These are phyloP conservation scores for Candida tammaniensis DNA, from an alignment of 805 yeast species.

Conservation along the genomic window DNA sequence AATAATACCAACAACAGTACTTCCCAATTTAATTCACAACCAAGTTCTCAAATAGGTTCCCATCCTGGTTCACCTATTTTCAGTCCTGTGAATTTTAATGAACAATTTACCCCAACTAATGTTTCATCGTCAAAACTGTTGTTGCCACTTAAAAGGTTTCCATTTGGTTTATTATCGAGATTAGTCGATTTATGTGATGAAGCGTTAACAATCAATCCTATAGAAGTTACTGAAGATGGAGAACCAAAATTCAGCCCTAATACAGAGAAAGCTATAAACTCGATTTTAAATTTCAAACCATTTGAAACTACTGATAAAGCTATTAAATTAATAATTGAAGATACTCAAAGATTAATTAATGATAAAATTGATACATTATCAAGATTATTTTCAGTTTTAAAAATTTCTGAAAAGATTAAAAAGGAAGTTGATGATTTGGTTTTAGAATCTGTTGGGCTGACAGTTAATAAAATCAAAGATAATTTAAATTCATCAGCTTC, in stretches of 20 bases:
- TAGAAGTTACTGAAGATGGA: slow-evolving; percentile 28
- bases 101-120: slow-evolving; percentile 14
- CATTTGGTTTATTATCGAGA: slow-evolving; percentile 57
- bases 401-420: slow-evolving; percentile 73
- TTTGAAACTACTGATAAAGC: slow-evolving; percentile 66
- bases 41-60: not conserved
- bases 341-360: slow-evolving; percentile 59
- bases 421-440: slow-evolving; percentile 75
- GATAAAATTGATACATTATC: slow-evolving; percentile 68
- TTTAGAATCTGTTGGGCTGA: slow-evolving; percentile 57
- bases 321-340: slow-evolving; percentile 57
- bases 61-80: slow-evolving; percentile 3
- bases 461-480: slow-evolving; percentile 54
- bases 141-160: slow-evolving; percentile 44
- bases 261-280: slow-evolving; percentile 54
- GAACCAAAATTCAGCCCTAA: slow-evolving; percentile 51
- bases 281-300: slow-evolving; percentile 39
- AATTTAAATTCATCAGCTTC: slow-evolving; percentile 4
- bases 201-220: slow-evolving; percentile 67
- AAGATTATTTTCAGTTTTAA: slow-evolving; percentile 69
- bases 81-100: slow-evolving; percentile 8
- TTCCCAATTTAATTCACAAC: no score
- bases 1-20: not conserved
- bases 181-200: slow-evolving; percentile 68
- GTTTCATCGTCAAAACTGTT: slow-evolving; percentile 1